Evolutionary conservation across 192 early-diverging fungal species (phyloP).

Genomic region (Backusella psychrophila): DNA sequence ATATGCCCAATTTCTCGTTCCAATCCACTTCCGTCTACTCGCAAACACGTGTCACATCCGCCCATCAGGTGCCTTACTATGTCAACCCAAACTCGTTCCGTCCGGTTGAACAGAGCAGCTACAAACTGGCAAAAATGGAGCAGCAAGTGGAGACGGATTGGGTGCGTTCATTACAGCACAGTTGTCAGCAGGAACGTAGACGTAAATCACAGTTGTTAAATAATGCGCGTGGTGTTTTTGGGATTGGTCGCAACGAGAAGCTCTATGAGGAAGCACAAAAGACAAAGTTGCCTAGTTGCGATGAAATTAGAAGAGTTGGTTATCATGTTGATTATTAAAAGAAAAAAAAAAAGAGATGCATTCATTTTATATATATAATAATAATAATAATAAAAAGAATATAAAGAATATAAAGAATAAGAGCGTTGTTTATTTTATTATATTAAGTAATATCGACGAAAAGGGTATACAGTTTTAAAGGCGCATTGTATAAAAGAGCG

Average conservation of each 20-base stretch:
- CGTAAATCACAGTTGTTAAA: conserved; percentile 49
- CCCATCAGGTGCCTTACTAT: conserved; percentile 73
- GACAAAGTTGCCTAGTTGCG: conserved; percentile 68
- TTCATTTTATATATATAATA: neutral
- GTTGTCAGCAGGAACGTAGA: conserved; percentile 68
- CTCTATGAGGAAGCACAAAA: conserved; percentile 62
- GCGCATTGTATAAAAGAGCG: neutral
- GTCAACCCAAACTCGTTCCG: conserved; percentile 61
- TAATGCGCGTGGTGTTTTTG: conserved; percentile 62
- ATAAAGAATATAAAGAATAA: neutral
- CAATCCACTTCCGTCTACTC: conserved; percentile 48
- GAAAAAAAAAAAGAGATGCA: neutral
- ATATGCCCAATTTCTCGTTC: conserved; percentile 65
- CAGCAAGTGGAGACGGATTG: conserved; percentile 69
- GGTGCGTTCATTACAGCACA: conserved; percentile 57
- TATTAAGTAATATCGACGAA: neutral
- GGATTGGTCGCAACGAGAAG: conserved; percentile 60
- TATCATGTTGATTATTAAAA: conserved; percentile 16
- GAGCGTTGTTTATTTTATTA: no score
- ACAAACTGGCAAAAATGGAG: conserved; percentile 67
- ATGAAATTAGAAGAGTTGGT: conserved; percentile 58
- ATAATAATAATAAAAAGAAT: neutral
- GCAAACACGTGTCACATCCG: conserved; percentile 49
- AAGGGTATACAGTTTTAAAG: neutral
- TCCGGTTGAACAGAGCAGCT: conserved; percentile 31